Evolutionary conservation across 306 rosid genomes (phyloP), one percentile per base, ranked within the genome.

Genomic region (Alnus glutinosa): DNA sequence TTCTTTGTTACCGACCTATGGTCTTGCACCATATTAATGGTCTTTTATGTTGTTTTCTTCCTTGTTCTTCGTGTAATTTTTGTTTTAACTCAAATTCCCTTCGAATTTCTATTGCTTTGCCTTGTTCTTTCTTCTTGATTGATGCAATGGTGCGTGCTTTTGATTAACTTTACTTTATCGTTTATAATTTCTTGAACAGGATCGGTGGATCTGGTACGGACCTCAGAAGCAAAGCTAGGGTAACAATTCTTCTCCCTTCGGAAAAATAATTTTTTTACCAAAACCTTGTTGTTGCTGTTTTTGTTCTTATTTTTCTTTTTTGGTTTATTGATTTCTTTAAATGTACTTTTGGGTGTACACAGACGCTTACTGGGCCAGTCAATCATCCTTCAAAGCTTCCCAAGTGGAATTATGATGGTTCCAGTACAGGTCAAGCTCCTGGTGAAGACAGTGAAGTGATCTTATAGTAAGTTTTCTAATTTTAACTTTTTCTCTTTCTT

Each of bases 181-280:
- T 68, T 11, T 9, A 9, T 68, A 16, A 39, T 42, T 9, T 68
- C 23, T 42, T 42, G 50, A 39, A 42, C 72, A 94, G 98, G 99
- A 76, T 95, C 55, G 99, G 99, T 84, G 99, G 99, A 74, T 91
- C 98, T 74, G 99, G 98, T 48, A 10, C 88, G 94, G 99, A 95
- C 76, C 0, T 93, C 58, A 85, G 99, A 91, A 91, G 99, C 94
- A 95, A 95, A 91, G 98, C 97, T 74, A 94, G 89, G 90, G 98
- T 92, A 89, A 79, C 63, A 77, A 49, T 75, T 77, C 28, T 61
- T 10, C n/a, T 75, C 34, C 9, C 47, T 70, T 4, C 32, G 44
- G 71, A 9, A 9, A 34, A 16, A 16, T 3, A 68, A 16, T 23
- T 23, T 23, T 23, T 23, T 23, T 23, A 23, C 52, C 52, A 49